Evolutionary conservation across 805 yeast genomes (phyloP).

Genomic region (Candida maris): DNA sequence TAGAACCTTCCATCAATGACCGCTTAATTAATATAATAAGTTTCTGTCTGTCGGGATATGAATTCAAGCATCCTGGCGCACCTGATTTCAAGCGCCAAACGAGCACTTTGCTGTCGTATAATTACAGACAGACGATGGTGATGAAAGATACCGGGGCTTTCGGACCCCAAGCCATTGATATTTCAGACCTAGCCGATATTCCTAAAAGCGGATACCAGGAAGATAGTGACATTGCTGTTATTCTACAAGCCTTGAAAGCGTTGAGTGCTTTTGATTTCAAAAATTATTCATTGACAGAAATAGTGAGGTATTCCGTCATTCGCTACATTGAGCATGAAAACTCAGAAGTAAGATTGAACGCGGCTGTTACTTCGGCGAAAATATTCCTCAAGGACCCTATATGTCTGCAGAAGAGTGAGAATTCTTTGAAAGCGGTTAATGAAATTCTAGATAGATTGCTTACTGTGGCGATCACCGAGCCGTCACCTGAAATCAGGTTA

Average conservation of each 20-base stretch:
- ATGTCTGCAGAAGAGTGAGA: constrained; percentile 76
- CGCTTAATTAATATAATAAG: constrained; percentile 70
- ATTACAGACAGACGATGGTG: constrained; percentile 71
- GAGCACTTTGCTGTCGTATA: constrained; percentile 64
- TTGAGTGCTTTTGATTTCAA: constrained; percentile 71
- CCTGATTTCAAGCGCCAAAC: constrained; percentile 62
- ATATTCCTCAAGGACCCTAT: constrained; percentile 77
- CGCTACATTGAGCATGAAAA: constrained; percentile 78
- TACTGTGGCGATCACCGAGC: constrained; percentile 83
- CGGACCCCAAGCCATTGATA: constrained; percentile 14
- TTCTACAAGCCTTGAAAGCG: constrained; percentile 77
- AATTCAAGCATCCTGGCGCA: constrained; percentile 81
- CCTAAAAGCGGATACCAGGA: constrained; percentile 23
- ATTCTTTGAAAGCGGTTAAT: constrained; percentile 77
- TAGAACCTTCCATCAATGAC: constrained; percentile 68
- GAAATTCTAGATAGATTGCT: constrained; percentile 79
- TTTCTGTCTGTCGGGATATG: constrained; percentile 73
- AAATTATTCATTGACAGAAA: constrained; percentile 76
- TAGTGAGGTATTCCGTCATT: constrained; percentile 81
- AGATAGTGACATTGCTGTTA: constrained; percentile 37
- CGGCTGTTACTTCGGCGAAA: constrained; percentile 79
- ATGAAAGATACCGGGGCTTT: constrained; percentile 58
- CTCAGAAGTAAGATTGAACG: constrained; percentile 74
- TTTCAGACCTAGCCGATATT: constrained; percentile 19
- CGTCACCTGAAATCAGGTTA: constrained; percentile 77